phyloP scores from a whole-genome alignment of 2,329 filamentous ascomycete species.

The Cercospora canescens region DNA sequence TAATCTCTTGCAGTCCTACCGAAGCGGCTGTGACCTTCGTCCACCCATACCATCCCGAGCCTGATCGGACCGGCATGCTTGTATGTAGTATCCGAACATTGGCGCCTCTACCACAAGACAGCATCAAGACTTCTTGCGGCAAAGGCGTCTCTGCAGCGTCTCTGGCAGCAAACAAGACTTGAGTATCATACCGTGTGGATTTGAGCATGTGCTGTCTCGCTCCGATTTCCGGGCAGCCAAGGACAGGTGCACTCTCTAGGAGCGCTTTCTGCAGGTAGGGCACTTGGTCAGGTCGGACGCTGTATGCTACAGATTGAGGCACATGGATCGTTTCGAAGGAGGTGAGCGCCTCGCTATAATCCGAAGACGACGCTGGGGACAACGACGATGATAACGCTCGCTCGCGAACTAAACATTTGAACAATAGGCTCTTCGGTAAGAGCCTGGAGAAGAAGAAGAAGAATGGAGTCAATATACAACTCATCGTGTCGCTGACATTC shows the following conservation, averaged over 20 bases:
- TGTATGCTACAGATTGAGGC: slow-evolving; percentile 9
- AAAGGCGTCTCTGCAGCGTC: slow-evolving; percentile 10
- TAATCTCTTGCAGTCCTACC: slow-evolving; percentile 13
- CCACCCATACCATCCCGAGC: slow-evolving; percentile 10
- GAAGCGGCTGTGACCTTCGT: slow-evolving; percentile 3
- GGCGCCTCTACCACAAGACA: slow-evolving; percentile 9
- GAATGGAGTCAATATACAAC: neutral
- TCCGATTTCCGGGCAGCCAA: slow-evolving; percentile 7
- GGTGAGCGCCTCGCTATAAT: slow-evolving; percentile 5
- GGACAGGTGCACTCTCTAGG: neutral
- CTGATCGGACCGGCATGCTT: neutral
- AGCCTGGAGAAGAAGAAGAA: neutral
- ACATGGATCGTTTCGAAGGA: neutral
- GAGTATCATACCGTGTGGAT: slow-evolving; percentile 11
- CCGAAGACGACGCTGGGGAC: neutral
- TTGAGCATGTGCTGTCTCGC: slow-evolving; percentile 8
- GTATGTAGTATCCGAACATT: slow-evolving; percentile 12
- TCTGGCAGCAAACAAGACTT: slow-evolving; percentile 11
- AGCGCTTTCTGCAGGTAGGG: slow-evolving; percentile 12
- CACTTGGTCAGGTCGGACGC: slow-evolving; percentile 9
- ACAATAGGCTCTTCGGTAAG: neutral
- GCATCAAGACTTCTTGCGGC: slow-evolving; percentile 12
- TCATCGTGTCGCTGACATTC: neutral
- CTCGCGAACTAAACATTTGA: neutral
- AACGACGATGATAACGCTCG: neutral